Base-by-base conservation (phyloP, 441 rosid genomes). In the Melastoma candidum region DNA sequence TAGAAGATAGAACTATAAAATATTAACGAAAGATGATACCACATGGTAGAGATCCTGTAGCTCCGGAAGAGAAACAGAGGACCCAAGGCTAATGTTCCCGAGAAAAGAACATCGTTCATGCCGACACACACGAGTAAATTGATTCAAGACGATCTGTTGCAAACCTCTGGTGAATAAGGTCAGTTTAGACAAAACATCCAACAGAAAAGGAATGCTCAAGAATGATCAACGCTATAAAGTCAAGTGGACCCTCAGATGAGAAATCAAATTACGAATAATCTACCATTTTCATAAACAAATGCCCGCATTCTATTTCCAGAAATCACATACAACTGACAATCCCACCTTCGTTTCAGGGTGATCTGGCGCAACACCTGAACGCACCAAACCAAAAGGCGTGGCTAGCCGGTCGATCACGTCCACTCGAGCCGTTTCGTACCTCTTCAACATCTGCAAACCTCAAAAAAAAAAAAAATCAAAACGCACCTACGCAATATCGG, bases 261-360 rank as follows among this genome's bases (percentile, higher is more conserved):
- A 26, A 52, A 36, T 25, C 17, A 36, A 1, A 29, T 52, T n/a
- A 10, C 0, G 0, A 10, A 51, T 13, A 52, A 36, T 44, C 0
- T 12, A 36, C 12, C 56, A 52, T 29, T 36, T 44, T 32, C 6
- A 52, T 9, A 10, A 17, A 10, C 43, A 43, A 11, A 36, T n/a
- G 0, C 25, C 14, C 7, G 41, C 46, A 14, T 4, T 36, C 2
- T 36, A 39, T 52, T 26, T 27, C 43, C 46, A 2, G 12, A 2
- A 26, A 13, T 52, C 17, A 0, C 43, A 13, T 52, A 13, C 4
- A 36, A 44, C 0, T 10, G 22, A 36, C 10, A n/a, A 3, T 4
- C 11, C 26, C 1, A 85, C 97, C 95, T 89, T 89, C 2, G 99
- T 93, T 59, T 89, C 97, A 0, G 92, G 93, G 65, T 93, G 98